These are phyloP conservation scores for Cladophialophora carrionii DNA, from an alignment of 2,329 filamentous ascomycete genomes.

Conservation along the genomic window DNA sequence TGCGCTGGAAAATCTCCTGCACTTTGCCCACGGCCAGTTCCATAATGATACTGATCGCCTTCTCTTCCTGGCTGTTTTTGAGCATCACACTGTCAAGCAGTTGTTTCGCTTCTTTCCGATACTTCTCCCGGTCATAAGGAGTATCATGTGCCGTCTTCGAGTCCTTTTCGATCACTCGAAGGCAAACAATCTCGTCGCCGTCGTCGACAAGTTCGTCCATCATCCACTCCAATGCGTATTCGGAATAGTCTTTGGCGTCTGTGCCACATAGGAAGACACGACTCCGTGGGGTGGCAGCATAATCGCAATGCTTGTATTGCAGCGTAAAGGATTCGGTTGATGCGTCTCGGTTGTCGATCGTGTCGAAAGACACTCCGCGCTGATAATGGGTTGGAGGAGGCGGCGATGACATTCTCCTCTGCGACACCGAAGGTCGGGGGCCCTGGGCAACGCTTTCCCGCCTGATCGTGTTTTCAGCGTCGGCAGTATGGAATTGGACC, in stretches of 20 bases:
- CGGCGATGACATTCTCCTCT: slow-evolving; percentile 43
- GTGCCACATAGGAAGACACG: slow-evolving; percentile 89
- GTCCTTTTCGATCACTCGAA: slow-evolving; percentile 84
- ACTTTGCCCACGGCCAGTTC: slow-evolving; percentile 90
- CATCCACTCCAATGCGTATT: slow-evolving; percentile 90
- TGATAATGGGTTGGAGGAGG: slow-evolving; percentile 62
- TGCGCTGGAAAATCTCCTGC: slow-evolving; percentile 84
- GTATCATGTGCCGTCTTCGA: slow-evolving; percentile 67
- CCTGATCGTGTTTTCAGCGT: slow-evolving; percentile 38
- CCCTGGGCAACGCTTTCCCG: slow-evolving; percentile 35
- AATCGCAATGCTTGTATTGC: slow-evolving; percentile 83
- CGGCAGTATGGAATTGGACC: slow-evolving; percentile 38
- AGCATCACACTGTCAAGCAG: slow-evolving; percentile 75
- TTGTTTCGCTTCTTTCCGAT: slow-evolving; percentile 73
- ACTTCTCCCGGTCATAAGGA: slow-evolving; percentile 67
- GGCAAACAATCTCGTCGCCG: slow-evolving; percentile 88
- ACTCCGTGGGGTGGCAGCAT: slow-evolving; percentile 76
- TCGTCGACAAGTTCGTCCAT: slow-evolving; percentile 91
- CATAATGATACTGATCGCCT: slow-evolving; percentile 80
- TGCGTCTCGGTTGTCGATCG: slow-evolving; percentile 68
- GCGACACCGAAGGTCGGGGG: slow-evolving; percentile 27
- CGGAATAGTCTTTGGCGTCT: slow-evolving; percentile 88
- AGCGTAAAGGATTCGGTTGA: slow-evolving; percentile 77
- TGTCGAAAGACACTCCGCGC: slow-evolving; percentile 73
- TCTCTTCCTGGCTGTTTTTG: slow-evolving; percentile 76